These are phyloP conservation scores for Colletotrichum trifolii DNA, from an alignment of 2,329 filamentous ascomycete species.

Conservation along the genomic window DNA sequence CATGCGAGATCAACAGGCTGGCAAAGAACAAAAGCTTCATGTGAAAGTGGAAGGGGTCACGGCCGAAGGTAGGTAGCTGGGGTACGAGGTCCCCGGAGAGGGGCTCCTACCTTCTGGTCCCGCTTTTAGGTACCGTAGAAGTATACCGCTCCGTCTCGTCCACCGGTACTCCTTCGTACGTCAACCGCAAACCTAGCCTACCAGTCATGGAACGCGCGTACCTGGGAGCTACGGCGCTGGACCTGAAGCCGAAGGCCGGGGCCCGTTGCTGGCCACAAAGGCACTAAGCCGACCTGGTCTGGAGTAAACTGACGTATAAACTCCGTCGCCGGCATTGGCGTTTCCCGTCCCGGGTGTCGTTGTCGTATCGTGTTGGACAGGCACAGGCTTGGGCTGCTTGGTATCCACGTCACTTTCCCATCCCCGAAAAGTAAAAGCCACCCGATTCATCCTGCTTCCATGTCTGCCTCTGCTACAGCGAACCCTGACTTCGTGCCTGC, in stretches of 20 bases:
- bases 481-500: constrained; percentile 2
- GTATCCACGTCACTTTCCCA: neutral
- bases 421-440: neutral
- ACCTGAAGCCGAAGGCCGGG: too few relatives aligned
- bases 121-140: neutral
- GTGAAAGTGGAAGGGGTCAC: constrained; percentile 17
- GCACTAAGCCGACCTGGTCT: too few relatives aligned
- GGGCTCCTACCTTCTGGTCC: neutral
- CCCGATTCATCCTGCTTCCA: neutral
- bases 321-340: constrained; percentile 3
- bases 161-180: too few relatives aligned
- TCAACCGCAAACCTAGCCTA: neutral
- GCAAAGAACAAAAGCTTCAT: constrained; percentile 16
- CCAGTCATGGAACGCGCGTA: constrained; percentile 16
- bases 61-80: neutral
- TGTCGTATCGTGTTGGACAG: too few relatives aligned
- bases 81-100: constrained; percentile 5
- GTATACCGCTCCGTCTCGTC: too few relatives aligned
- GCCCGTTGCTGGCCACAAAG: too few relatives aligned
- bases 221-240: neutral
- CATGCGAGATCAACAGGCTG: neutral
- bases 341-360: neutral
- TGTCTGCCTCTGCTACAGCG: too few relatives aligned
- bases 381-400: neutral
- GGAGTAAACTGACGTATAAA: constrained; percentile 7